phyloP scores from a whole-genome alignment of 306 rosid genomes.

The Quercus rubra region DNA sequence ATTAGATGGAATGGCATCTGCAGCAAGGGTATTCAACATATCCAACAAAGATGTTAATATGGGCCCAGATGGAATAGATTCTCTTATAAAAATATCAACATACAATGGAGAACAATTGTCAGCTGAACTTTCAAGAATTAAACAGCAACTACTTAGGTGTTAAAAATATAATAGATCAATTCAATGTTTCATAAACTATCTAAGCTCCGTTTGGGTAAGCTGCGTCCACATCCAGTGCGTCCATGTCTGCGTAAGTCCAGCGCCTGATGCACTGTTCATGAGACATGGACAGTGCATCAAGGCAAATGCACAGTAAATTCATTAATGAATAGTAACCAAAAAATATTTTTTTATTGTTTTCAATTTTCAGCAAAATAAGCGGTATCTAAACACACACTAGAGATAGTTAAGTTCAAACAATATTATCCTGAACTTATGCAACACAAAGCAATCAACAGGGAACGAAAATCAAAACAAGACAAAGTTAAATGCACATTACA shows the following conservation, averaged over 20 bases:
- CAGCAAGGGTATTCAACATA: constrained; percentile 24
- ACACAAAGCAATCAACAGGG: neutral
- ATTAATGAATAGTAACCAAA: too few species aligned
- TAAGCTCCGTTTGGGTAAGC: neutral
- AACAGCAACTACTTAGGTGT: neutral
- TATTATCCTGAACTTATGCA: neutral
- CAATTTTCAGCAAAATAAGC: too few species aligned
- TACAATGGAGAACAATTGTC: neutral
- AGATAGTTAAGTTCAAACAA: neutral
- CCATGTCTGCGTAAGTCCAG: too few species aligned
- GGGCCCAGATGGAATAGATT: neutral
- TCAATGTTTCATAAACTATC: neutral
- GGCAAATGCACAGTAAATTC: too few species aligned
- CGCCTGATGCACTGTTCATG: too few species aligned
- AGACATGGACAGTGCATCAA: too few species aligned
- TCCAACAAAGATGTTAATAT: constrained; percentile 12
- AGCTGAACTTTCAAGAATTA: neutral
- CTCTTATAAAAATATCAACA: neutral
- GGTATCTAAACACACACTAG: neutral
- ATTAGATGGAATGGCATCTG: constrained; percentile 82
- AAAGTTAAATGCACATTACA: neutral
- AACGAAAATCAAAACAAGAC: neutral
- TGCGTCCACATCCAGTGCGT: too few species aligned
- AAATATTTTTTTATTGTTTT: too few species aligned
- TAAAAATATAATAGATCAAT: neutral